Base-by-base conservation (phyloP, 1,284 basidiomycete species). In the Clitocybe nebularis region DNA sequence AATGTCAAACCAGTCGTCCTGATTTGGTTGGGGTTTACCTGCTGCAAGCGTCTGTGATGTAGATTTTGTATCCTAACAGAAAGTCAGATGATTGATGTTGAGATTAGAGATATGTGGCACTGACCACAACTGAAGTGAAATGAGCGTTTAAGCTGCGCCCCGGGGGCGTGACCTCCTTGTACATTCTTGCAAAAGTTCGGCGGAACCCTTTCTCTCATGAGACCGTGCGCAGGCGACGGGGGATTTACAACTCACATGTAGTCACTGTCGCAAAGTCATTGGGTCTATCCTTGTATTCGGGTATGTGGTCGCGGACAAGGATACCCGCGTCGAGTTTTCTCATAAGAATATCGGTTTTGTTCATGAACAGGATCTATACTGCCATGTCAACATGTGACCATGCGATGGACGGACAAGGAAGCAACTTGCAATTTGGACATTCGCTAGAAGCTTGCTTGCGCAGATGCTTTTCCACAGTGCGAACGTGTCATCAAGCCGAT, bases 401-500 rank as follows among this genome's bases (percentile, higher is more conserved):
- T 10, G 17, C 22, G 5, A 14, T 9, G 22, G 20, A 44, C 24
- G 7, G 1, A 13, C 10, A 8, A 42, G 3, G 43, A 26, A 2
- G 17, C 4, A 2, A 51, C 51, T 28, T 34, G 60, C 60, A 7
- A 81, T 60, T 48, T 74, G 72, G 28, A 77, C 75, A 40, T 72
- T 70, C n/a, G 69, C 63, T 19, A 85, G 71, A 1, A 84, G 63
- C 48, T 72, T 75, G 14, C 75, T 72, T 9, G 68, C 62, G 49
- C 75, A 75, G 35, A 85, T 72, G 1, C 67, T 64, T 39, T 71
- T 71, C 81, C 81, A 85, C 23, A 85, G 69, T 13, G 77, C 60
- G 59, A 83, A 73, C 1, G 82, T 79, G 54, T 85, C 82, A 51
- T 82, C 77, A 14, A 84, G 71, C 16, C 82, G 71, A 51, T 84